These are phyloP conservation scores for Microsporum audouinii DNA, from an alignment of 2,329 filamentous ascomycete genomes.

Conservation along the genomic window DNA sequence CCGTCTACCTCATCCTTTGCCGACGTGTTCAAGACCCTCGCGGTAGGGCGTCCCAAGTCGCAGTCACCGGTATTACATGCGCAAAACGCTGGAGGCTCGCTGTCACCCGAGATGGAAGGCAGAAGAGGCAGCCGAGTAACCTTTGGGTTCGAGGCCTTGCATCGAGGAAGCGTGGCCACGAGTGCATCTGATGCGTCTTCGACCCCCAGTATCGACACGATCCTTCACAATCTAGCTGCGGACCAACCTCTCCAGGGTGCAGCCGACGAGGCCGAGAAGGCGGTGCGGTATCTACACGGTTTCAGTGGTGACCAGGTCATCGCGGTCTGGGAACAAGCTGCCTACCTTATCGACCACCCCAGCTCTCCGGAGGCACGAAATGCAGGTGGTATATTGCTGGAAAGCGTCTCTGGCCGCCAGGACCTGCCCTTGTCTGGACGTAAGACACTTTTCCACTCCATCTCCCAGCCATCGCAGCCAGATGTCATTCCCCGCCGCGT, in stretches of 20 bases:
- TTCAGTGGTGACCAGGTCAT: constrained; percentile 32
- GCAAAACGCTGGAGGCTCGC: constrained; percentile 24
- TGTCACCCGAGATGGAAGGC: constrained; percentile 22
- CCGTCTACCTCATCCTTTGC: constrained; percentile 30
- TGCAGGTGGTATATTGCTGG: constrained; percentile 27
- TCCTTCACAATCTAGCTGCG: constrained; percentile 27
- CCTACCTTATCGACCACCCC: constrained; percentile 28
- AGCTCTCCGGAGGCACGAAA: constrained; percentile 27
- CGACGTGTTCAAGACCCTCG: constrained; percentile 35
- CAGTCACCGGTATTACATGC: constrained; percentile 26
- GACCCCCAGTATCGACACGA: constrained; percentile 29
- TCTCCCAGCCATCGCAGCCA: constrained; percentile 24
- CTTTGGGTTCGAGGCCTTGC: constrained; percentile 32
- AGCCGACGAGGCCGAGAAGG: constrained; percentile 29
- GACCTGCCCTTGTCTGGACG: constrained; percentile 29
- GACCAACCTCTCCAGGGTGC: constrained; percentile 26
- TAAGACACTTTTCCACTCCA: constrained; percentile 26
- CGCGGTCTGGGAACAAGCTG: constrained; percentile 30
- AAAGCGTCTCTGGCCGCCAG: constrained; percentile 28
- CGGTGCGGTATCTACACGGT: constrained; percentile 25
- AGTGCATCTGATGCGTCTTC: constrained; percentile 29
- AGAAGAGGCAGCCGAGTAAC: constrained; percentile 24
- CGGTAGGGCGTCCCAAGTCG: constrained; percentile 29
- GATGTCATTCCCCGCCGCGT: constrained; percentile 31
- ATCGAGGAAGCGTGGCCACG: constrained; percentile 27